These are phyloP conservation scores for Xylaria venustula DNA, from an alignment of 495 filamentous ascomycete genomes.

Conservation along the genomic window DNA sequence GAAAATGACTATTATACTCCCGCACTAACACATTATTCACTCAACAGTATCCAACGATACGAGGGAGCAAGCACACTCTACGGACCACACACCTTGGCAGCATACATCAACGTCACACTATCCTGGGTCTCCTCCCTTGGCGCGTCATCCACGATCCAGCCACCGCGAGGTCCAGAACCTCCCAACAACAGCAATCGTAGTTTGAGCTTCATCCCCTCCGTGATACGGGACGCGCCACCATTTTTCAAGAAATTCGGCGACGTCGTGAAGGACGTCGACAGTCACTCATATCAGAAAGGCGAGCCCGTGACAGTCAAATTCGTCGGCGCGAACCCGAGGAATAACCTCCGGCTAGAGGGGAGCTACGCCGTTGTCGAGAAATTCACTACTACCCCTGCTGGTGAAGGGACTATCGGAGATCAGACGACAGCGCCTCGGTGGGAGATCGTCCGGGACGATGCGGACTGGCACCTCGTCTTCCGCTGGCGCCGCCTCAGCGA, in stretches of 20 bases:
- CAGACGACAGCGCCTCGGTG: constrained; percentile 45
- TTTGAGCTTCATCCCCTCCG: constrained; percentile 76
- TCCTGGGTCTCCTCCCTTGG: constrained; percentile 69
- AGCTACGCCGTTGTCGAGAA: constrained; percentile 81
- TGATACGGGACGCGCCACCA: constrained; percentile 71
- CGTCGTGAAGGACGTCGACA: constrained; percentile 58
- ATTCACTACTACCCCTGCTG: constrained; percentile 21
- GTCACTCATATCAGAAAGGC: constrained; percentile 50
- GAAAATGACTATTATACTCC: too few relatives aligned
- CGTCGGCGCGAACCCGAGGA: constrained; percentile 87
- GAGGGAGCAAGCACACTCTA: constrained; percentile 95
- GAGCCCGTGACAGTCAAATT: constrained; percentile 64
- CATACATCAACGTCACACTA: constrained; percentile 83
- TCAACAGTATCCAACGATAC: constrained; percentile 72
- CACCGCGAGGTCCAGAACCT: constrained; percentile 62
- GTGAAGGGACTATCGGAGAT: too few relatives aligned
- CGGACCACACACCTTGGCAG: constrained; percentile 86
- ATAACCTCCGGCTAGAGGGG: constrained; percentile 74
- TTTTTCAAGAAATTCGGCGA: constrained; percentile 77
- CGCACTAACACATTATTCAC: constrained; percentile 7
- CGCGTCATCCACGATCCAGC: constrained; percentile 41
- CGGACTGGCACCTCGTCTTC: constrained; percentile 79
- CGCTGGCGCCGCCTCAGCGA: constrained; percentile 74
- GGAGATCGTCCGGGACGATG: constrained; percentile 67
- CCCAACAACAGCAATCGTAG: constrained; percentile 80